These are phyloP conservation scores for Porphyrellus sp. DNA, from an alignment of 1,284 basidiomycete species.

Conservation along the genomic window DNA sequence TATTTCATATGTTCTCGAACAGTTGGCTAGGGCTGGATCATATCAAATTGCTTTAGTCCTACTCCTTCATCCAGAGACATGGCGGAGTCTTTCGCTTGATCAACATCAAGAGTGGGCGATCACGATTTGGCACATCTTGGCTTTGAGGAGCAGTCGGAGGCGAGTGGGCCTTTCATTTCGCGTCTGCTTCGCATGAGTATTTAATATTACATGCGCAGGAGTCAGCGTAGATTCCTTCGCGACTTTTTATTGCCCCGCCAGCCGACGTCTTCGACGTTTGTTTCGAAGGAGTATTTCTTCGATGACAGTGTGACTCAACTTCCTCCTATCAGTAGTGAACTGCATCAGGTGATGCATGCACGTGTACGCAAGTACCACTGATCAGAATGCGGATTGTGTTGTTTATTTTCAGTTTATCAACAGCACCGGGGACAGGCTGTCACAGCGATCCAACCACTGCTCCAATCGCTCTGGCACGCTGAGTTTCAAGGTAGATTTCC, in stretches of 20 bases:
- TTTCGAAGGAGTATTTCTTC: conserved; percentile 52
- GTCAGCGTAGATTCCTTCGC: conserved; percentile 59
- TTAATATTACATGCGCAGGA: conserved; percentile 35
- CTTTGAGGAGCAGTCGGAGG: conserved; percentile 65
- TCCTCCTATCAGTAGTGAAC: conserved; percentile 56
- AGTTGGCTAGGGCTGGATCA: conserved; percentile 68
- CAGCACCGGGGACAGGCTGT: conserved; percentile 58
- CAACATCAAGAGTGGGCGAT: conserved; percentile 69
- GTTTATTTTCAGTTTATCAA: conserved; percentile 9
- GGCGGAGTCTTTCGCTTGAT: conserved; percentile 59
- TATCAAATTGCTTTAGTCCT: conserved; percentile 60
- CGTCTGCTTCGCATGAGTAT: conserved; percentile 24
- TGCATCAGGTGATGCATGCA: conserved; percentile 62
- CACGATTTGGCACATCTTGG: conserved; percentile 73
- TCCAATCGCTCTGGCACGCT: conserved; percentile 72
- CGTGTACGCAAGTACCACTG: conserved; percentile 44
- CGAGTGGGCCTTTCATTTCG: conserved; percentile 34
- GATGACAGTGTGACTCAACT: conserved; percentile 32
- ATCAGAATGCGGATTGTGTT: not conserved
- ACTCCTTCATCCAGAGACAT: conserved; percentile 65
- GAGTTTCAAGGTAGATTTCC: conserved; percentile 71
- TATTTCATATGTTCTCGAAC: conserved; percentile 21
- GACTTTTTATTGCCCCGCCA: conserved; percentile 62
- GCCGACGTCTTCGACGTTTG: conserved; percentile 47
- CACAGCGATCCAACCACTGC: conserved; percentile 58